Evolutionary conservation across 2,329 filamentous ascomycete species (phyloP).

Genomic region (Diaporthe citriasiana): DNA sequence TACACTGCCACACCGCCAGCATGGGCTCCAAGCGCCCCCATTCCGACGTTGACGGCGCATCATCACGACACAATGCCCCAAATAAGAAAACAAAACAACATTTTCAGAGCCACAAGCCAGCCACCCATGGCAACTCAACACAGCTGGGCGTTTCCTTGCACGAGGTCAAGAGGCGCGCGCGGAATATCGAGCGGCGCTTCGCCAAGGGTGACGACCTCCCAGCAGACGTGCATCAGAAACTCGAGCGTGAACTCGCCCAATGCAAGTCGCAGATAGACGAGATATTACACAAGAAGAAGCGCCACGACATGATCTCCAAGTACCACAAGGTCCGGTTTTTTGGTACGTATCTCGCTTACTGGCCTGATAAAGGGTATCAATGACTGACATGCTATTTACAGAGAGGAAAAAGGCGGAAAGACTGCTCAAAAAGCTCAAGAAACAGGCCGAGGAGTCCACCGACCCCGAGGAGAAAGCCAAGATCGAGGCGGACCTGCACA

Average conservation of each 20-base stretch:
- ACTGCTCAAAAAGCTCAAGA: conserved; percentile 74
- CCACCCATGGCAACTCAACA: conserved; percentile 66
- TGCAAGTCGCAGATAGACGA: conserved; percentile 75
- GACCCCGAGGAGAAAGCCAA: conserved; percentile 65
- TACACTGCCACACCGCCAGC: background rate
- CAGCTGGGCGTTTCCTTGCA: conserved; percentile 34
- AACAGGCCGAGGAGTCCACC: conserved; percentile 66
- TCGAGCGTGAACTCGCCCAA: conserved; percentile 79
- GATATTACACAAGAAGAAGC: conserved; percentile 71
- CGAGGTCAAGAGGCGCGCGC: conserved; percentile 76
- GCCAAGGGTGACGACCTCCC: conserved; percentile 73
- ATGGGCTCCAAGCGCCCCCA: conserved; percentile 52
- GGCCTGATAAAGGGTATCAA: background rate
- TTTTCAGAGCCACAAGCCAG: conserved; percentile 58
- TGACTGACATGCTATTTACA: conserved; percentile 49
- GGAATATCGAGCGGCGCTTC: conserved; percentile 78
- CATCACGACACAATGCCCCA: conserved; percentile 34
- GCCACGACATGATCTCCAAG: conserved; percentile 79
- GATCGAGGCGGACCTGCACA: conserved; percentile 72
- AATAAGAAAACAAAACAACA: conserved; percentile 48
- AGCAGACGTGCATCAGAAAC: conserved; percentile 75
- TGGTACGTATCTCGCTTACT: conserved; percentile 63
- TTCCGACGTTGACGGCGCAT: conserved; percentile 46
- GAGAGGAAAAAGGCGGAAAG: conserved; percentile 81
- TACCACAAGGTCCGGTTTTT: conserved; percentile 91